Percentiles rank a stretch among this genome's conserved stretches.
These are phyloP conservation scores for Athelia sp. DNA, from an alignment of 1,284 basidiomycete species.

Conservation along the genomic window DNA sequence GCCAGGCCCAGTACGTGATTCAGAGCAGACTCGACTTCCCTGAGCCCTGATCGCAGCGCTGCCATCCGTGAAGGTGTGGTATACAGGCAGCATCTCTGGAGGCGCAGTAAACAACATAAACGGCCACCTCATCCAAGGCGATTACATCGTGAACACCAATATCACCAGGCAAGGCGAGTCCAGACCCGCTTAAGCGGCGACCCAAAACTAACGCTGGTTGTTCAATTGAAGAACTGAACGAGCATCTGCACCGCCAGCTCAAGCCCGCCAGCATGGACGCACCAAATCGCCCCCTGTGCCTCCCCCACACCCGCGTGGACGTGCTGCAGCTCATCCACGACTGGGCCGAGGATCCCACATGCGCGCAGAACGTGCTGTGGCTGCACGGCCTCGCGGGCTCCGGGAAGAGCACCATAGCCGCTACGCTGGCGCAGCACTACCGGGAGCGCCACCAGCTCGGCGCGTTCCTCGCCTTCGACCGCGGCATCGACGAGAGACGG, in stretches of 20 bases:
- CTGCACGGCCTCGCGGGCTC: constrained; percentile 14
- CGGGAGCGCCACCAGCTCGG: constrained; percentile 9
- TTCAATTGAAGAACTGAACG: no score
- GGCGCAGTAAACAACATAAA: no score
- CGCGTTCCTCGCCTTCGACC: constrained; percentile 12
- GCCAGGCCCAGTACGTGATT: no score
- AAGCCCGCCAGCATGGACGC: background rate
- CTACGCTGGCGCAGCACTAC: constrained; percentile 9
- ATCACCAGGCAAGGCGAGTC: no score
- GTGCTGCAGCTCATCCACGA: constrained; percentile 7
- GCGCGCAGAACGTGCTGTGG: constrained; percentile 12
- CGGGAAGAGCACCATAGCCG: constrained; percentile 17
- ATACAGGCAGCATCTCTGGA: no score
- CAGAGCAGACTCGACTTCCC: no score
- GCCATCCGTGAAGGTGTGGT: no score
- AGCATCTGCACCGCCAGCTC: background rate
- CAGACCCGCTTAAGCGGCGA: no score
- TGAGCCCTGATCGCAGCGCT: no score
- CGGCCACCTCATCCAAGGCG: no score
- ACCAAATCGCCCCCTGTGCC: background rate
- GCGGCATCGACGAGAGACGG: constrained; percentile 4
- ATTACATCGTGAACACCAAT: no score
- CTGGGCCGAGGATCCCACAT: constrained; percentile 9
- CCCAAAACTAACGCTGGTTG: no score
- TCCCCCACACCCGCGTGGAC: background rate